Conservation (phyloP, 2,329 filamentous ascomycete species). For the Malbranchea zuffiana region DNA sequence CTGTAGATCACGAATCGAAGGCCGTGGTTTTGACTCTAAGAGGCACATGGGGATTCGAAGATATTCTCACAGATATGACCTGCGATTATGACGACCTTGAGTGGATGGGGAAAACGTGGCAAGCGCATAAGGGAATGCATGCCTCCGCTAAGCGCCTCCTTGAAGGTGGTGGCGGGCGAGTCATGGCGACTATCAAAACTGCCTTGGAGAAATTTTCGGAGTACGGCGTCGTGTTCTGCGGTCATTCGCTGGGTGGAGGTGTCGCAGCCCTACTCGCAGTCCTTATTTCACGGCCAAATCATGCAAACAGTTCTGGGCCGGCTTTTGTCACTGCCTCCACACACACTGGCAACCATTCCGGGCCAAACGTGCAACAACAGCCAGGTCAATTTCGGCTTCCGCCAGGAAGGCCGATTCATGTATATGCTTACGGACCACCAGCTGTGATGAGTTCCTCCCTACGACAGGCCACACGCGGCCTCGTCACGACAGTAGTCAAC, state of each 20-base stretch:
- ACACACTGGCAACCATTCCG: constrained; percentile 3
- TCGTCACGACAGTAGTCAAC: constrained; percentile 65
- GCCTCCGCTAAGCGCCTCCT: constrained; percentile 58
- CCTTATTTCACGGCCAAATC: constrained; percentile 54
- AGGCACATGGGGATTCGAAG: constrained; percentile 62
- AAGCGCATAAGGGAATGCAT: constrained; percentile 65
- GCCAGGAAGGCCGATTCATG: constrained; percentile 59
- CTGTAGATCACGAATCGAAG: constrained; percentile 59
- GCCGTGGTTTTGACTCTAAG: constrained; percentile 63
- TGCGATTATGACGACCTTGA: constrained; percentile 51
- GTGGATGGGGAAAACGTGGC: constrained; percentile 55
- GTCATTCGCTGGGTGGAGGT: constrained; percentile 58
- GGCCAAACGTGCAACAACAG: constrained; percentile 15
- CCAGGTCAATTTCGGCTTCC: constrained; percentile 44
- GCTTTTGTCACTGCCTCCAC: constrained; percentile 51
- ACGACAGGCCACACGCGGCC: constrained; percentile 57
- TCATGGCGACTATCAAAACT: constrained; percentile 54
- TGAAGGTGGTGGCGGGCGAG: constrained; percentile 55
- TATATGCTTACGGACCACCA: constrained; percentile 67
- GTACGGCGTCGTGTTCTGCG: constrained; percentile 59
- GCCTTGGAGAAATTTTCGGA: constrained; percentile 56
- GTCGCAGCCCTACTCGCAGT: constrained; percentile 61
- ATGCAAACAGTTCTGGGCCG: constrained; percentile 37
- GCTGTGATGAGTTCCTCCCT: constrained; percentile 61
- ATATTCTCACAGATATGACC: constrained; percentile 62